phyloP scores from a whole-genome alignment of 2,329 filamentous ascomycete genomes.

The Pestalotiopsis sp. region DNA sequence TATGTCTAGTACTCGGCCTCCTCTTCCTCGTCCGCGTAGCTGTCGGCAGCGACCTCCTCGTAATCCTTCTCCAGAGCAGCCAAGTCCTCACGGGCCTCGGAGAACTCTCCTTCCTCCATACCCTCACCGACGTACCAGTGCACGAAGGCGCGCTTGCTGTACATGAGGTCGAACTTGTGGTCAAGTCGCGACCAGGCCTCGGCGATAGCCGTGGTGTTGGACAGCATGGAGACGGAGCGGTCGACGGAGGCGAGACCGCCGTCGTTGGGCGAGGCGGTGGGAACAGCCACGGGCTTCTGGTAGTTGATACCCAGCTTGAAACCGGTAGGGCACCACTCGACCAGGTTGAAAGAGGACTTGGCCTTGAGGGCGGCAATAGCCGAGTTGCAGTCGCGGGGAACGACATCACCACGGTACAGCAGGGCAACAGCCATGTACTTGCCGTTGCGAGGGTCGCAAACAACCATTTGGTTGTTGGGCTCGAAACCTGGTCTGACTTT shows the following conservation, averaged over 20 bases:
- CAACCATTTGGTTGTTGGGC: conserved; percentile 80
- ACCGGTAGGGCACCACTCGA: conserved; percentile 76
- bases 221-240: conserved; percentile 70
- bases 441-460: conserved; percentile 73
- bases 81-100: conserved; percentile 83
- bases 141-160: conserved; percentile 76
- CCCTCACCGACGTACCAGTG: conserved; percentile 86
- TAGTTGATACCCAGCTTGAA: conserved; percentile 80
- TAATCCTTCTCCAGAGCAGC: conserved; percentile 87
- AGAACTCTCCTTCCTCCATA: conserved; percentile 92
- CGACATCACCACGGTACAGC: conserved; percentile 72
- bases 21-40: conserved; percentile 63
- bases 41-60: conserved; percentile 81
- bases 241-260: conserved; percentile 64
- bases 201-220: conserved; percentile 75
- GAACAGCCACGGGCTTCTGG: conserved; percentile 66
- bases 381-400: conserved; percentile 69
- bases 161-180: conserved; percentile 79
- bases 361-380: conserved; percentile 70
- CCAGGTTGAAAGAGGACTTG: conserved; percentile 72
- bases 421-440: conserved; percentile 78
- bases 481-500: conserved; percentile 60
- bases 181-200: conserved; percentile 74
- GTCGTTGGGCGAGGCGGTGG: conserved; percentile 51
- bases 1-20: conserved; percentile 80